These are phyloP conservation scores for Collybiopsis confluens DNA, from an alignment of 768 basidiomycete genomes.

Conservation along the genomic window DNA sequence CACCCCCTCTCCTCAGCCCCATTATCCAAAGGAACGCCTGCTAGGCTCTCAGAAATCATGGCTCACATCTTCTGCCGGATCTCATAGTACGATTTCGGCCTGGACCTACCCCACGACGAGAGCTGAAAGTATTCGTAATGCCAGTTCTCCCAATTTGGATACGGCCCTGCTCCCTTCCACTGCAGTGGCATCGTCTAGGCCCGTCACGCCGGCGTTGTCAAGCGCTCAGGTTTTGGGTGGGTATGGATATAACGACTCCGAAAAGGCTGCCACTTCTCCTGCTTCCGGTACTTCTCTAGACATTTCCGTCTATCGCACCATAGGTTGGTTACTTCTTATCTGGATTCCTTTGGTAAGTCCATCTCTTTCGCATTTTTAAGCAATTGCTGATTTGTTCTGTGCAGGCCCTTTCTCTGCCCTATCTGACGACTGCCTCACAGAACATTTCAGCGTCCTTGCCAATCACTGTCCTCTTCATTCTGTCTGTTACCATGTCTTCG, in stretches of 20 bases:
- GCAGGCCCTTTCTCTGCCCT: conserved; percentile 62
- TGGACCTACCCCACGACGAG: conserved; percentile 66
- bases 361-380: not conserved
- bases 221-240: conserved; percentile 64
- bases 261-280: conserved; percentile 49
- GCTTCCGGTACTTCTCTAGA: conserved; percentile 44
- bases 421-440: conserved; percentile 43
- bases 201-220: conserved; percentile 49
- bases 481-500: conserved; percentile 66
- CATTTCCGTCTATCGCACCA: conserved; percentile 48
- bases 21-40: conserved; percentile 41
- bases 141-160: conserved; percentile 38
- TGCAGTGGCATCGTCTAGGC: conserved; percentile 34
- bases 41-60: conserved; percentile 73
- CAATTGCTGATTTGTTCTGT: conserved; percentile 8
- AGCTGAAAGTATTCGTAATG: conserved; percentile 28
- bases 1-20: conserved; percentile 34
- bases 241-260: conserved; percentile 56
- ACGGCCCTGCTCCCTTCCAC: conserved; percentile 34
- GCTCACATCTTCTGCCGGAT: conserved; percentile 61
- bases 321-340: conserved; percentile 64
- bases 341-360: conserved; percentile 66
- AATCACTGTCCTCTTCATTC: conserved; percentile 46
- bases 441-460: conserved; percentile 30
- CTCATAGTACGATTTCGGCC: conserved; percentile 53